Evolutionary conservation across 1,284 basidiomycete genomes (phyloP).

Genomic region (Sanguinoderma infundibulare): DNA sequence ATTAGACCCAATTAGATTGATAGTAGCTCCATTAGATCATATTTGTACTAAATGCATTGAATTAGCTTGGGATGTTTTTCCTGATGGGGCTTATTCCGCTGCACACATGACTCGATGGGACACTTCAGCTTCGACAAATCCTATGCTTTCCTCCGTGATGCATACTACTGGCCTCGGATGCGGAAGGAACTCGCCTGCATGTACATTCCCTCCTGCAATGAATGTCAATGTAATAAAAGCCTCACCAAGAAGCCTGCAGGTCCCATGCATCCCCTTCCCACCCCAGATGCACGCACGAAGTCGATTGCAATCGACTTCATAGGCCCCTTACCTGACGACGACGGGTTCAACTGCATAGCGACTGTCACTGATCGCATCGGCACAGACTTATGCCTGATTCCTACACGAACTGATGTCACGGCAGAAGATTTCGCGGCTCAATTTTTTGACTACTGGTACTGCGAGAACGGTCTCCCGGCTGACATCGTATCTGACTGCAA

Average conservation of each 20-base stretch:
- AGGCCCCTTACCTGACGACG: conserved; percentile 41
- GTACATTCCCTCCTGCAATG: conserved; percentile 26
- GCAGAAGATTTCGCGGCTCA: conserved; percentile 38
- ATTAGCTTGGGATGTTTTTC: conserved; percentile 1
- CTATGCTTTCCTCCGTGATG: conserved; percentile 32
- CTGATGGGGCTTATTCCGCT: conserved; percentile 27
- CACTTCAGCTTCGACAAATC: conserved; percentile 44
- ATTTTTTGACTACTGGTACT: conserved; percentile 44
- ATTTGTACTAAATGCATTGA: background rate
- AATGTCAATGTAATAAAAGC: conserved; percentile 30
- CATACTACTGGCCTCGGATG: conserved; percentile 50
- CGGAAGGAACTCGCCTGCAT: conserved; percentile 30
- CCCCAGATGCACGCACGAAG: conserved; percentile 25
- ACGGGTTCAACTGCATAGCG: conserved; percentile 41
- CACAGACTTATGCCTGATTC: conserved; percentile 41
- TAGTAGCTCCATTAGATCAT: too few species aligned
- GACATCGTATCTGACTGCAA: conserved; percentile 42
- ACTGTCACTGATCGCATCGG: conserved; percentile 43
- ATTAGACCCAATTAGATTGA: too few species aligned
- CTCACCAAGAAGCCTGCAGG: conserved; percentile 13
- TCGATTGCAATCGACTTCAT: conserved; percentile 50
- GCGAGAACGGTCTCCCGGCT: conserved; percentile 44
- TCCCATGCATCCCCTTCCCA: conserved; percentile 29
- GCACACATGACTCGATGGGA: conserved; percentile 37
- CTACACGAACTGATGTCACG: conserved; percentile 31